Evolutionary conservation across 2,329 filamentous ascomycete species (phyloP).

Genomic region (Clonostachys chloroleuca): DNA sequence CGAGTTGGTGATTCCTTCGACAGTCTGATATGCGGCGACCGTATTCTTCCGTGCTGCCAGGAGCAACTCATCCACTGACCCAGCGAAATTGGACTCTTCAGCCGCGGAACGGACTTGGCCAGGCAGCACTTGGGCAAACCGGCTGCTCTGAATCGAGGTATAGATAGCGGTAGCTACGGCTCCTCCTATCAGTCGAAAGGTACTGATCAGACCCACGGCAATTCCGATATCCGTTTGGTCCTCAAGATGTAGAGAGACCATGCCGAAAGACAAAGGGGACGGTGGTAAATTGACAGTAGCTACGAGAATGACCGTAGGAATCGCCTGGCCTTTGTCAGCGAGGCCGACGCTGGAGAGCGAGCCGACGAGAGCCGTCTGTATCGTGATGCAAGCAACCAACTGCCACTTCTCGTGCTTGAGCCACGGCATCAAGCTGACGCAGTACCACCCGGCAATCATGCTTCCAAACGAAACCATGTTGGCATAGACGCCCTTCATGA

Average conservation of each 20-base stretch:
- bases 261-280: constrained; percentile 21
- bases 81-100: constrained; percentile 4
- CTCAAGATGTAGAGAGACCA: constrained; percentile 24
- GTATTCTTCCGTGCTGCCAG: constrained; percentile 19
- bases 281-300: constrained; percentile 21
- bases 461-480: constrained; percentile 18
- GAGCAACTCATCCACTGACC: constrained; percentile 13
- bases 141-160: constrained; percentile 21
- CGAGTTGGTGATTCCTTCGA: constrained; percentile 13
- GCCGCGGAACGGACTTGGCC: constrained; percentile 12
- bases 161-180: constrained; percentile 29
- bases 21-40: constrained; percentile 19
- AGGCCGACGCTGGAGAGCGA: constrained; percentile 22
- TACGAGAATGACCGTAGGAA: constrained; percentile 19
- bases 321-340: constrained; percentile 21
- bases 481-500: constrained; percentile 17
- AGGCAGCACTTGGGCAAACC: constrained; percentile 14
- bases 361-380: constrained; percentile 25
- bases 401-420: constrained; percentile 27
- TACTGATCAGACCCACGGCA: constrained; percentile 25
- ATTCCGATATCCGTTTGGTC: constrained; percentile 25
- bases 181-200: constrained; percentile 26
- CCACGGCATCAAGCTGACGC: constrained; percentile 10
- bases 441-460: constrained; percentile 16
- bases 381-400: constrained; percentile 19